Conservation (phyloP, 352 stramenopile species). For the Pythium oligandrum region DNA sequence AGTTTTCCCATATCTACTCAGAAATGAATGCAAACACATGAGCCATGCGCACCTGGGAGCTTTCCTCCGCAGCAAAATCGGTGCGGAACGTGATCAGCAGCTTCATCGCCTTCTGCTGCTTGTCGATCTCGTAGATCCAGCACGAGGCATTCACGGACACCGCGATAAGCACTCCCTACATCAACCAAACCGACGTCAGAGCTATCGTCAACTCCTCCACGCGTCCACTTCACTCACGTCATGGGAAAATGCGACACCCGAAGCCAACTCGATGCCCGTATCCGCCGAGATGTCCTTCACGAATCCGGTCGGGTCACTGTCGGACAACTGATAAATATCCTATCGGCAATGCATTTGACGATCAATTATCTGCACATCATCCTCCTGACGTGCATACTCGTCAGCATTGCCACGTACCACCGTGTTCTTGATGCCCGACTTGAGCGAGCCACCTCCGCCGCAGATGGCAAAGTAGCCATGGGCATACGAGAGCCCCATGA, state of each 20-base stretch:
- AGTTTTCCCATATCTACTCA: background rate
- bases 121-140: slow-evolving; percentile 72
- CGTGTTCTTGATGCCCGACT: slow-evolving; percentile 84
- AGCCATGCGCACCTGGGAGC: slow-evolving; percentile 36
- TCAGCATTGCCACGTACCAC: slow-evolving; percentile 40
- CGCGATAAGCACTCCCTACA: slow-evolving; percentile 54
- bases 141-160: slow-evolving; percentile 71
- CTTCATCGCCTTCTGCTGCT: slow-evolving; percentile 48
- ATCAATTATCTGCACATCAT: background rate
- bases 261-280: slow-evolving; percentile 66
- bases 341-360: slow-evolving; percentile 7
- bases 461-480: slow-evolving; percentile 74
- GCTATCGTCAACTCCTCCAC: too few relatives aligned
- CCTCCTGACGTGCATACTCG: background rate
- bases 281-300: slow-evolving; percentile 64
- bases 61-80: slow-evolving; percentile 71
- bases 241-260: slow-evolving; percentile 69
- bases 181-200: background rate
- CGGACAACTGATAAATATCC: slow-evolving; percentile 73
- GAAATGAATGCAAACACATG: background rate
- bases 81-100: slow-evolving; percentile 79
- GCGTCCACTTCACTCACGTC: slow-evolving; percentile 24
- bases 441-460: slow-evolving; percentile 74
- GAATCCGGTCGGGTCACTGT: slow-evolving; percentile 59
- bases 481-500: slow-evolving; percentile 78